A percentile compares a stretch with the other conserved stretches of the same genome.
phyloP scores from a whole-genome alignment of 352 stramenopile species.

The Globisporangium heterothallicum region DNA sequence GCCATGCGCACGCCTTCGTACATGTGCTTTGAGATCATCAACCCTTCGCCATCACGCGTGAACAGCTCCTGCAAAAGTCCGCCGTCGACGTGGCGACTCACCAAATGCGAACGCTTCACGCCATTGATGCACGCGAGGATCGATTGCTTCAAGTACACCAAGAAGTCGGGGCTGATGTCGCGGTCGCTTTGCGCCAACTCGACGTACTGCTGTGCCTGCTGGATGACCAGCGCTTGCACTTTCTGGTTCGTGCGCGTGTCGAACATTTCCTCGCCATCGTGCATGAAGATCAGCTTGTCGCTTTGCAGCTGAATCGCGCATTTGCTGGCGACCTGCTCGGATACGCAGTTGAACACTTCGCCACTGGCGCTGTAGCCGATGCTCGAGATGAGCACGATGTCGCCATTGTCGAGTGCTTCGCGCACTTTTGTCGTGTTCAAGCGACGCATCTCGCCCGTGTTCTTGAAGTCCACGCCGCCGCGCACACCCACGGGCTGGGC shows the following conservation, averaged over 20 bases:
- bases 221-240: conserved; percentile 74
- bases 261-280: conserved; percentile 84
- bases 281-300: conserved; percentile 88
- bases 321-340: conserved; percentile 86
- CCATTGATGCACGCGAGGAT: conserved; percentile 81
- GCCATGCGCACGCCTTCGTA: conserved; percentile 95
- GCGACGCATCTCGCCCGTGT: conserved; percentile 91
- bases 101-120: conserved; percentile 80
- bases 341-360: conserved; percentile 90
- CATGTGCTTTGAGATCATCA: conserved; percentile 96
- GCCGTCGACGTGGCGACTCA: conserved; percentile 81
- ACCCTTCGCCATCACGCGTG: conserved; percentile 94
- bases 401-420: conserved; percentile 87
- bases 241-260: conserved; percentile 77
- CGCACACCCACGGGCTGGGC: conserved; percentile 87
- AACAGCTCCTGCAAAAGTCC: conserved; percentile 97
- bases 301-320: conserved; percentile 75
- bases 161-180: conserved; percentile 58
- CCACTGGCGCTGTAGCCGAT: conserved; percentile 94
- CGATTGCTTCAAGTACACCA: conserved; percentile 82
- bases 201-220: conserved; percentile 80
- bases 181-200: conserved; percentile 51
- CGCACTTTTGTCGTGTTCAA: conserved; percentile 92
- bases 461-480: conserved; percentile 85
- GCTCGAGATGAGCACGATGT: conserved; percentile 96